Evolutionary conservation across 176 grass and related monocot species (phyloP), one percentile per base, ranked within the genome.

Genomic region (Olyra latifolia): DNA sequence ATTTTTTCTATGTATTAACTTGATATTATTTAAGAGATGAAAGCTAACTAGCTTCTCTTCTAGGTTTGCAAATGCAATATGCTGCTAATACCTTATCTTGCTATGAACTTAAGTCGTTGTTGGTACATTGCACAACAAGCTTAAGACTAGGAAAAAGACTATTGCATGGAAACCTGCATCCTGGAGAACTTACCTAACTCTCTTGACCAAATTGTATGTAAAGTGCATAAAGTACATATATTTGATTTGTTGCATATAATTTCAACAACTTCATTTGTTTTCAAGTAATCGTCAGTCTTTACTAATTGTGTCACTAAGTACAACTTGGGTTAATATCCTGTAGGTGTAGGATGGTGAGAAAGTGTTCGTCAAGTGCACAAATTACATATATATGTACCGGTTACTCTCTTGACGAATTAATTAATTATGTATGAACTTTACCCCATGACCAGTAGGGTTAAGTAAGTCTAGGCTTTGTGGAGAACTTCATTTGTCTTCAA

Each of bases 41-140:
- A 49, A 75, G 44, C 55, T 9, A 14, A 53, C 17, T 30, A n/a
- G 28, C 62, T 76, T 75, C 41, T 69, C 20, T 28, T 67, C 27
- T 80, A 42, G 38, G 0, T 74, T 47, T 40, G 47, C 68, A 44
- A 72, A 72, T 86, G 58, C 47, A 86, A 25, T 62, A 79, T 52
- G 71, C 73, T 63, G 44, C 30, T 48, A 79, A 60, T 64, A 28
- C 23, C 4, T 78, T 43, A 0, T 85, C 72, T 30, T 35, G 32
- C 32, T 35, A 35, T 35, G 29, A 23, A 45, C 40, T 76, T 58
- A 76, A 35, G n/a, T n/a, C n/a, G 38, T 47, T 20, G 20, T 6
- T 41, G 22, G 52, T 67, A 16, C 20, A 8, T 47, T 46, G 14
- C 12, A 27, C 59, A 66, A 76, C 25, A 66, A 69, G 9, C 13